phyloP scores from a whole-genome alignment of 2,329 filamentous ascomycete species.

The Verticillium zaregamsianum region DNA sequence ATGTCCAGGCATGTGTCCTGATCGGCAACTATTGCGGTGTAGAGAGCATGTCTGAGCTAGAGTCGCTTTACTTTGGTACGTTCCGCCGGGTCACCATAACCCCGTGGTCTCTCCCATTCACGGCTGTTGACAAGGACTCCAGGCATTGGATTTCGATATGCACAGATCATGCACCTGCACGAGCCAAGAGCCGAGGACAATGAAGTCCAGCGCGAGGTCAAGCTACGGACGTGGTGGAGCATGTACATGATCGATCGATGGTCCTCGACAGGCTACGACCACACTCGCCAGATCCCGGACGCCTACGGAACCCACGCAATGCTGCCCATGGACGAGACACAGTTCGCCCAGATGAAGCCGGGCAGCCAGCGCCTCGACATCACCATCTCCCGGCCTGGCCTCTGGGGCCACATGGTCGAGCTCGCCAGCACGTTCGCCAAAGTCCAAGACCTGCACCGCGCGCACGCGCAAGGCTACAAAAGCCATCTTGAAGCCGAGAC shows the following conservation, averaged over 20 bases:
- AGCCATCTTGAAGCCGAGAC: neutral
- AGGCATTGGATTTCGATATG: neutral
- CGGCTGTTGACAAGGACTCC: too few relatives aligned
- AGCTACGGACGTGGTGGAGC: neutral
- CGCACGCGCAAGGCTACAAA: neutral
- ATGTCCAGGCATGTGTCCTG: neutral
- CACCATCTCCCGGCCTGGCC: neutral
- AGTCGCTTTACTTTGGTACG: neutral
- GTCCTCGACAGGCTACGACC: neutral
- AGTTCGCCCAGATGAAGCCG: neutral
- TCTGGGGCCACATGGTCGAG: slow-evolving; percentile 3
- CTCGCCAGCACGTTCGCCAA: neutral
- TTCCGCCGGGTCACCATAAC: neutral
- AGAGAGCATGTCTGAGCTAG: neutral
- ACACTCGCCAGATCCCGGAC: neutral
- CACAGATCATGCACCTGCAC: neutral
- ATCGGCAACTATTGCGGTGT: neutral
- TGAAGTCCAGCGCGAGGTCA: neutral
- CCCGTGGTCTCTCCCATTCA: too few relatives aligned
- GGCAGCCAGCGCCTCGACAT: neutral
- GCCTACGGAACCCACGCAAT: neutral
- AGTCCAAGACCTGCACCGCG: neutral
- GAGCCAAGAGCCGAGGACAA: neutral
- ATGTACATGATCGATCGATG: slow-evolving; percentile 5
- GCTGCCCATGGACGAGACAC: slow-evolving; percentile 2